Percentiles rank a stretch among this genome's conserved stretches.
Conservation (phyloP, 805 yeast species). For the Kodamaea sagamina region DNA sequence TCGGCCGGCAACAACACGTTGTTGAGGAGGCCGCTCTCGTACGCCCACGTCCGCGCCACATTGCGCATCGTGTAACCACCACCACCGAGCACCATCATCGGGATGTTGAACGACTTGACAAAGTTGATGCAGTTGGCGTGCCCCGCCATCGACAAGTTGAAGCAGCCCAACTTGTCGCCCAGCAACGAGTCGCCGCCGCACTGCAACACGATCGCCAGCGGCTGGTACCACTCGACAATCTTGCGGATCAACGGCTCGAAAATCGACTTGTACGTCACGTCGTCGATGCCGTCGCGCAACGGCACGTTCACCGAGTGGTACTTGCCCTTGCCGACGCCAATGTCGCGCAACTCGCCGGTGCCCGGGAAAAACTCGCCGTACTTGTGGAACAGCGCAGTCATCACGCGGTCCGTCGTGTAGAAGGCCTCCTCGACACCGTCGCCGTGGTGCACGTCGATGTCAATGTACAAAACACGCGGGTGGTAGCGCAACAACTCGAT, state of each 20-base stretch:
- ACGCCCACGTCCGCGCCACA: constrained; percentile 94
- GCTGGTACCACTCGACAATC: constrained; percentile 84
- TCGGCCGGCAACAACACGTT: constrained; percentile 64
- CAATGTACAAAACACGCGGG: constrained; percentile 84
- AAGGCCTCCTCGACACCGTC: constrained; percentile 96
- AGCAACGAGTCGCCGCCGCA: constrained; percentile 98
- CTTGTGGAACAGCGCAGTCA: constrained; percentile 89
- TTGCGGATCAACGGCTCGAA: constrained; percentile 85
- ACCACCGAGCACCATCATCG: constrained; percentile 93
- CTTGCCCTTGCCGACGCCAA: constrained; percentile 83
- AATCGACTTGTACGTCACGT: constrained; percentile 77
- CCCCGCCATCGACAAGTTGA: constrained; percentile 88
- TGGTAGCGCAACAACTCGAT: constrained; percentile 76
- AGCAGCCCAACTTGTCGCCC: constrained; percentile 94
- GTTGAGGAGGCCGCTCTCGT: constrained; percentile 85
- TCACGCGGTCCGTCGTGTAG: constrained; percentile 86
- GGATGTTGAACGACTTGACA: constrained; percentile 82
- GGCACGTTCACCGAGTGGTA: constrained; percentile 86
- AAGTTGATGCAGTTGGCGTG: constrained; percentile 95
- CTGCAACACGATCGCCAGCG: constrained; percentile 94
- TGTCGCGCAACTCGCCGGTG: constrained; percentile 83
- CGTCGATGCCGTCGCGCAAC: constrained; percentile 90
- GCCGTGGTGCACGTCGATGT: constrained; percentile 91
- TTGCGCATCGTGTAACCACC: constrained; percentile 98
- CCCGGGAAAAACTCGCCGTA: constrained; percentile 94